Evolutionary conservation across 331 rosid genomes (phyloP).

Genomic region (Malus hybrid): DNA sequence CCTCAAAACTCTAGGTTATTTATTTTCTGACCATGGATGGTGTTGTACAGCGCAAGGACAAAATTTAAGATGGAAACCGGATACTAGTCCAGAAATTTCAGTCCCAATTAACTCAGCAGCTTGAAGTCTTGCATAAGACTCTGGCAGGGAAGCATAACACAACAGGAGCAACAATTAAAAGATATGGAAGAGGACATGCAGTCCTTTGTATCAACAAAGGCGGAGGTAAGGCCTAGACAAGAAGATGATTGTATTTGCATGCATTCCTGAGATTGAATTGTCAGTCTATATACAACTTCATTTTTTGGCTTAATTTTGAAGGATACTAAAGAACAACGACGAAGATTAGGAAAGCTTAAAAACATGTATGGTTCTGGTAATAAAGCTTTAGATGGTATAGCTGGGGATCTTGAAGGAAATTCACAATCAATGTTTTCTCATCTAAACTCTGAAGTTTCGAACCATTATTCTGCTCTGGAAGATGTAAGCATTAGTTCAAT

Average conservation of each 20-base stretch:
- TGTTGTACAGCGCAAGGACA: constrained; percentile 73
- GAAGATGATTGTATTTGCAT: too few species aligned
- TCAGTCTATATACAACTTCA: too few species aligned
- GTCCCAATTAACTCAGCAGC: constrained; percentile 87
- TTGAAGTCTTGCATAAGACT: constrained; percentile 85
- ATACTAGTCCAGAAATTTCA: constrained; percentile 81
- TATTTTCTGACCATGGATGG: neutral
- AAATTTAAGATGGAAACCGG: constrained; percentile 82
- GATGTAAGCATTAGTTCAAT: constrained; percentile 40
- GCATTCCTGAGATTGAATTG: too few species aligned
- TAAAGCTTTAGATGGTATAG: too few species aligned
- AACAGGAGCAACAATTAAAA: constrained; percentile 84
- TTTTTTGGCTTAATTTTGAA: too few species aligned
- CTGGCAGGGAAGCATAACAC: constrained; percentile 29
- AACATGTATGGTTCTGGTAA: too few species aligned
- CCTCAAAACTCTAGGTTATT: constrained; percentile 1
- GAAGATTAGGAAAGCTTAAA: too few species aligned
- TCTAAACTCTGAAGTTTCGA: constrained; percentile 77
- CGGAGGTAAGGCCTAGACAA: too few species aligned
- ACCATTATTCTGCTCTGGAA: constrained; percentile 65
- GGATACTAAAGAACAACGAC: too few species aligned
- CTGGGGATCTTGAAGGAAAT: too few species aligned
- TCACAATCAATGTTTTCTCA: constrained; percentile 65
- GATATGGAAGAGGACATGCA: neutral
- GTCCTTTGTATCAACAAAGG: too few species aligned